Conservation (phyloP, 2,329 filamentous ascomycete genomes). For the Paraphaeosphaeria minitans region DNA sequence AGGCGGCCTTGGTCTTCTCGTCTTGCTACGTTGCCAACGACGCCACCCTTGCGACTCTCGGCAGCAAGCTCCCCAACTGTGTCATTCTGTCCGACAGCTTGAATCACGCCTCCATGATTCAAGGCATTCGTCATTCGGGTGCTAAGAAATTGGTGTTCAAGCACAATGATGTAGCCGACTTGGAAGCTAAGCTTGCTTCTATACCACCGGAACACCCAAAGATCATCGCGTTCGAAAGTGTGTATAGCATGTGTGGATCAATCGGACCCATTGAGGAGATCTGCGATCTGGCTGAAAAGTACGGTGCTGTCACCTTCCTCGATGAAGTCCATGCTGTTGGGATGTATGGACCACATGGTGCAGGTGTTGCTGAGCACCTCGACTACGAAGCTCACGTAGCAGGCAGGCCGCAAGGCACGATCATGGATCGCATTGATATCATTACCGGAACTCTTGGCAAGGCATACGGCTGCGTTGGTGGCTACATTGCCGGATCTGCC, state of each 20-base stretch:
- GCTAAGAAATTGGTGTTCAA: slow-evolving; percentile 98
- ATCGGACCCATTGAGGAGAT: slow-evolving; percentile 96
- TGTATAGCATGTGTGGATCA: slow-evolving; percentile 99
- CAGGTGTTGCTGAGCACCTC: slow-evolving; percentile 95
- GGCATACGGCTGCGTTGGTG: slow-evolving; percentile 95
- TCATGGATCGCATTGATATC: slow-evolving; percentile 97
- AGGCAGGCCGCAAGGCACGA: slow-evolving; percentile 75
- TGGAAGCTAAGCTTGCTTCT: slow-evolving; percentile 89
- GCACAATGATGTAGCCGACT: slow-evolving; percentile 89
- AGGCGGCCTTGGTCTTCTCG: slow-evolving; percentile 90
- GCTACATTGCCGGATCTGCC: slow-evolving; percentile 90
- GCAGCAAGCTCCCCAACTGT: slow-evolving; percentile 93
- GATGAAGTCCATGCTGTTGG: slow-evolving; percentile 99
- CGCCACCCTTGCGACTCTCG: slow-evolving; percentile 93
- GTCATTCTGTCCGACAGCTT: slow-evolving; percentile 97
- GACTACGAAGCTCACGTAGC: slow-evolving; percentile 86
- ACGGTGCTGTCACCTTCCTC: slow-evolving; percentile 94
- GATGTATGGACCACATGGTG: slow-evolving; percentile 97
- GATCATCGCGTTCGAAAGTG: slow-evolving; percentile 98
- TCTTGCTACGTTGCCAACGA: slow-evolving; percentile 99
- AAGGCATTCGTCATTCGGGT: slow-evolving; percentile 95
- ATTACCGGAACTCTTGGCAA: slow-evolving; percentile 97
- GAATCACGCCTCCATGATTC: slow-evolving; percentile 99
- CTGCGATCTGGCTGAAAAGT: slow-evolving; percentile 95
- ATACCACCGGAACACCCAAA: slow-evolving; percentile 86